Conservation (phyloP, 768 basidiomycete species). For the Chlorophyllum brunneum region DNA sequence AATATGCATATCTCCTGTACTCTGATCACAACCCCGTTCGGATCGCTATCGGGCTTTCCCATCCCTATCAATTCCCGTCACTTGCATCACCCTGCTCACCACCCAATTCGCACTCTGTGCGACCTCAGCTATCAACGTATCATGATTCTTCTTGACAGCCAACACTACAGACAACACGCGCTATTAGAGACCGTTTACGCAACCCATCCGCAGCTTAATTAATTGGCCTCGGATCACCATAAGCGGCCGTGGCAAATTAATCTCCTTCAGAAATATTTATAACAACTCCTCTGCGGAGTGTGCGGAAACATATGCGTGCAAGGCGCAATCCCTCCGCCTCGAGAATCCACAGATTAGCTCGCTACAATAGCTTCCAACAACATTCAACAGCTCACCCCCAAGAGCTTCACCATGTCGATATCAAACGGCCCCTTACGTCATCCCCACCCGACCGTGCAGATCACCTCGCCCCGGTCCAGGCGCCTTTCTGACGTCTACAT, state of each 20-base stretch:
- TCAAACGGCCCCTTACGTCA: too few relatives aligned
- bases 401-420: background rate
- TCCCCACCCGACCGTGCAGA: too few relatives aligned
- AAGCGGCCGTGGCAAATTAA: background rate
- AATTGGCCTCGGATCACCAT: constrained; percentile 11
- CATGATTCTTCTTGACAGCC: too few relatives aligned
- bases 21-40: constrained; percentile 5
- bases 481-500: too few relatives aligned
- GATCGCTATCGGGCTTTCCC: background rate
- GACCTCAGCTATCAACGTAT: background rate
- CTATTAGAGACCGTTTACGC: too few relatives aligned
- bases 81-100: background rate
- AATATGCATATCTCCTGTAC: background rate
- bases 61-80: background rate
- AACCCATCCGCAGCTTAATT: constrained; percentile 11
- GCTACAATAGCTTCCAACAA: background rate
- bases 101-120: background rate
- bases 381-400: background rate
- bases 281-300: background rate
- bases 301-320: background rate
- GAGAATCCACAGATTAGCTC: too few relatives aligned
- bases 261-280: background rate
- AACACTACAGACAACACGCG: too few relatives aligned
- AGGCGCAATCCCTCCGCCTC: background rate
- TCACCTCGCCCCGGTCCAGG: too few relatives aligned